Evolutionary conservation across 805 yeast species (phyloP).

Genomic region (Suhomyces xylopsoci): DNA sequence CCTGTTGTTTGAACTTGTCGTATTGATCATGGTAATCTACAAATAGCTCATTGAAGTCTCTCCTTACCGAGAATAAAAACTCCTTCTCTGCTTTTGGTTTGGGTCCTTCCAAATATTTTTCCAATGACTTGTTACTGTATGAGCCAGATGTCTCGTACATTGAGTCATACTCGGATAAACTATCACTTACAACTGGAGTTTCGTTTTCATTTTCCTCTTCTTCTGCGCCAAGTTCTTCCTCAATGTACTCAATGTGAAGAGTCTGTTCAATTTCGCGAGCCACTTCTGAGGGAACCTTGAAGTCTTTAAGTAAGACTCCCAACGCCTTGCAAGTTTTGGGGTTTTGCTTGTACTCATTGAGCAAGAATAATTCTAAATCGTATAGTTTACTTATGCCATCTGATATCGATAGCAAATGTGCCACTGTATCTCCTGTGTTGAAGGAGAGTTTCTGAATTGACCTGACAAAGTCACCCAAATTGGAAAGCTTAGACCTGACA

Average conservation of each 20-base stretch:
- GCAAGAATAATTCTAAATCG: constrained; percentile 14
- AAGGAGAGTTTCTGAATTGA: constrained; percentile 51
- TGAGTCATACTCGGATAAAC: not conserved
- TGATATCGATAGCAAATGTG: constrained; percentile 29
- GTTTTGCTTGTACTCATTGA: constrained; percentile 17
- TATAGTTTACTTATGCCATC: constrained; percentile 27
- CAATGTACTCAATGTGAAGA: constrained; percentile 20
- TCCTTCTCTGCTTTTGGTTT: constrained; percentile 6
- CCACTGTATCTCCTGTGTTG: constrained; percentile 31
- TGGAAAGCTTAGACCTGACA: constrained; percentile 36
- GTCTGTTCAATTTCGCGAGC: constrained; percentile 40
- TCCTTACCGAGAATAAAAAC: constrained; percentile 31
- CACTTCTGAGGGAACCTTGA: constrained; percentile 39
- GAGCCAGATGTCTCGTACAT: constrained; percentile 13
- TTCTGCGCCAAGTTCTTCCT: constrained; percentile 4
- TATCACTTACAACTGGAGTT: not conserved
- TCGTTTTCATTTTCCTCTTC: constrained; percentile 1
- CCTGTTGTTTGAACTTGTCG: constrained; percentile 22
- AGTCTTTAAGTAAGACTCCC: constrained; percentile 18
- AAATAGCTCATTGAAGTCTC: constrained; percentile 31
- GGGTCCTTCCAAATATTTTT: constrained; percentile 17
- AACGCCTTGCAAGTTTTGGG: constrained; percentile 21
- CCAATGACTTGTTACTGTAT: constrained; percentile 15
- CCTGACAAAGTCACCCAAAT: constrained; percentile 56
- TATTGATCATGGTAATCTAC: constrained; percentile 31